Base-by-base conservation (phyloP, 257 asterid species). In the Jaltomata sinuosa region DNA sequence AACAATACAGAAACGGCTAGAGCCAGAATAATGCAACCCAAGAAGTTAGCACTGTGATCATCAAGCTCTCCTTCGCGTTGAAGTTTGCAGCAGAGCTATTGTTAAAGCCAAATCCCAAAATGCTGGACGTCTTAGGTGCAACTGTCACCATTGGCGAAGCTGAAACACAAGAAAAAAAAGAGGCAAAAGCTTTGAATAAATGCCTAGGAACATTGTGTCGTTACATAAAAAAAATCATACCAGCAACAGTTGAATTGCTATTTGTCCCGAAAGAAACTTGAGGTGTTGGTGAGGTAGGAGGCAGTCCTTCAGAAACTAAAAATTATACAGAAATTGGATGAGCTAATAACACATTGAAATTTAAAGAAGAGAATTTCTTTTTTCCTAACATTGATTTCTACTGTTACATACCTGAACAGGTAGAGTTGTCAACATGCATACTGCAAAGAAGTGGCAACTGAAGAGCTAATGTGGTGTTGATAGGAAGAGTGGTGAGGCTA, bases 371-470 rank as follows among this genome's bases (percentile, higher is more conserved):
- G 27, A 74, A 22, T 2, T 65, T n/a, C n/a, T n/a, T 55, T 15
- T 21, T 21, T 50, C 31, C 19, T n/a, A 2, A 57, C 14, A 38
- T 55, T 76, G 79, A n/a, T n/a, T n/a, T n/a, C n/a, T n/a, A 10
- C 8, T 61, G 36, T 25, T 27, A 61, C 68, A 25, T 61, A 25
- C 69, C 94, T 84, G 90, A 83, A 84, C 98, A 94, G 81, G 86
- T 61, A 53, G 94, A 87, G 54, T 86, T 32, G 81, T 65, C 87
- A 4, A 84, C 84, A 12, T 83, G 82, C 83, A 93, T 90, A 32
- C 65, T 86, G 83, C 97, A 94, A 11, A 91, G 88, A 67, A 11
- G 34, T n/a, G 97, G 97, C n/a, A 94, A 79, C 87, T 90, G 91
- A 62, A 91, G 94, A 12, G 97, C 97, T 19, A 88, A 91, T 8